These are phyloP conservation scores for Gossypium anomalum DNA, from an alignment of 345 rosid species.

Conservation along the genomic window DNA sequence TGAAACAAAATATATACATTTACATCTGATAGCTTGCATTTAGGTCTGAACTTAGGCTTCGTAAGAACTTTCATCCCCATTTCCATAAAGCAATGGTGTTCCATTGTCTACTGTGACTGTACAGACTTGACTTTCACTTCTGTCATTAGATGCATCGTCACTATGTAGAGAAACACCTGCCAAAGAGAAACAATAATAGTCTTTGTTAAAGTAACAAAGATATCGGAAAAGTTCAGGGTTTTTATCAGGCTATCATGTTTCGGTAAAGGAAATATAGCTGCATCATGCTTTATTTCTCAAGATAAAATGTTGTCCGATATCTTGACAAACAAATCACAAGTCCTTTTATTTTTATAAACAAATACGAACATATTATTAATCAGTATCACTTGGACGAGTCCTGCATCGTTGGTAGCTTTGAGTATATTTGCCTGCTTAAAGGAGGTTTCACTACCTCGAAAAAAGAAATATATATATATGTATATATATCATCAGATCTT, in stretches of 20 bases:
- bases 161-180: constrained; percentile 73
- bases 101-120: constrained; percentile 22
- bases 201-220: background rate
- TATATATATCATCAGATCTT: background rate
- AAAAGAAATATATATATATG: background rate
- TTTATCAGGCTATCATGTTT: background rate
- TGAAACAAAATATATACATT: background rate
- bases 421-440: background rate
- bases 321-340: background rate
- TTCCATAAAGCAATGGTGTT: constrained; percentile 43
- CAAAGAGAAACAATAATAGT: constrained; percentile 4
- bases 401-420: background rate
- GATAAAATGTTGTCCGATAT: background rate
- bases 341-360: background rate
- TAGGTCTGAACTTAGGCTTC: background rate
- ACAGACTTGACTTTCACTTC: constrained; percentile 18
- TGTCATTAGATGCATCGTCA: constrained; percentile 61
- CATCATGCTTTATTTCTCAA: background rate
- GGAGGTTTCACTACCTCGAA: background rate
- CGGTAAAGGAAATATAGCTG: background rate
- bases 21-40: background rate
- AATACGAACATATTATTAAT: background rate
- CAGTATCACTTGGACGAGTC: background rate
- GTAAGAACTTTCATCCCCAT: background rate
- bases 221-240: background rate